Base-by-base conservation (phyloP, 495 filamentous ascomycete species). In the Aspergillus ostianus region DNA sequence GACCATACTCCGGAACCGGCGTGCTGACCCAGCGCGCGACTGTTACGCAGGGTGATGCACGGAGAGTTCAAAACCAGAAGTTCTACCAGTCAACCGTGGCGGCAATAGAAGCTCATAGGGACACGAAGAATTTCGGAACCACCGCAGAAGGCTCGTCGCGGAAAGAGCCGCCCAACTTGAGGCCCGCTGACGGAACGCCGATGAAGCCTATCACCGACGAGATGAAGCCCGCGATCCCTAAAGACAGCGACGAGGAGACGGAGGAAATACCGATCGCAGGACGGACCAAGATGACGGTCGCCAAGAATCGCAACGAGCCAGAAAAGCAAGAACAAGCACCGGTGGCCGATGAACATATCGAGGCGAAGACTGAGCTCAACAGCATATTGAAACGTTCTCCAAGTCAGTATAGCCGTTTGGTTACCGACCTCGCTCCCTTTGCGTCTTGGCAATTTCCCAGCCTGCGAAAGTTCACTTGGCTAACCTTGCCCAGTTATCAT, bases 361-460 rank as follows among this genome's bases (percentile, higher is more conserved):
- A 80, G 20, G 70, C 73, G 18, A 81, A 81, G 61, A 67, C 74
- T 20, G 87, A 90, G 75, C 70, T 97, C 63, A 87, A 89, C 68
- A 70, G 66, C 17, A 93, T 97, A 49, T 72, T 96, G 56, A 93
- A 93, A 77, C 85, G 85, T 59, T 84, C 90, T 26, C 91, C 92
- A 56, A 86, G 91, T 93, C 84, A 64, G 84, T 77, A 44, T 54
- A 19, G 50, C 13, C 49, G 47, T 19, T 51, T 18, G 27, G 23
- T 45, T 36, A 45, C 59, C 74, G 73, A 66, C 65, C 51, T 15
- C 18, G n/a, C 29, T 26, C 9, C 19, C 55, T 57, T 41, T 51
- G 9, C 12, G 3, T 41, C 12, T 41, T 41, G 10, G 8, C 10
- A 7, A 32, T 32, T 10, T 0, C 29, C 29, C 10, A 32, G 3